Base-by-base conservation (phyloP, 1,284 basidiomycete species). In the Pseudomicrostroma phylloplanum region DNA sequence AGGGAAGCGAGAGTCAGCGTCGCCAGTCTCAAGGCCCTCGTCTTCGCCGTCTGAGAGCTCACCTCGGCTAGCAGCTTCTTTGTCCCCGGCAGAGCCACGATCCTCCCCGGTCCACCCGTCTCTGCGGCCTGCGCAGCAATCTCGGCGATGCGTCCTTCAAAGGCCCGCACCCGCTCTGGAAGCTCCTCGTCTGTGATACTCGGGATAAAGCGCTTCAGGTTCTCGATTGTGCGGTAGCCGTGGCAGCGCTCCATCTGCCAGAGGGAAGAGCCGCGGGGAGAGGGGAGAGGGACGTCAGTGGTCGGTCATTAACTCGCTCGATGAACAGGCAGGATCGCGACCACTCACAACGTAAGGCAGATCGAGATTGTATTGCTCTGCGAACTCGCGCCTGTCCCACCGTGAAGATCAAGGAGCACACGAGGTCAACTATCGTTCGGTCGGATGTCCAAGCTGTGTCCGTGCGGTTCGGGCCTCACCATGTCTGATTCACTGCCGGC, bases 71-170 rank as follows among this genome's bases (percentile, higher is more conserved):
- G 59, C 40, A 79, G 65, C 19, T 67, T 58, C 55, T 69, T 71
- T 6, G 74, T 76, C 19, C 77, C 77, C 0, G 77, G 77, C 63
- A 77, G 69, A n/a, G 74, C 74, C 0, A 76, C 69, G 43, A 79
- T 79, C 30, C 60, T 64, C 17, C 77, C 76, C 21, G 66, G 19
- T 9, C 25, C 42, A 43, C 55, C 15, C 42, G 2, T 43, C 41
- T 58, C n/a, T n/a, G 17, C 36, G 11, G 60, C 53, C 51, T 78
- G 65, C 19, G 61, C 59, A 1, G 77, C 77, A 13, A 79, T 69
- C 40, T 73, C 71, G 19, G 70, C 64, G 53, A 79, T 77, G 56
- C 74, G 68, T 36, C 67, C 66, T 56, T 79, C 77, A 55, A 79
- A 79, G 6, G 66, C 65, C 15, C 62, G 63, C 0, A 75, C 76